Percentiles rank a stretch among this genome's conserved stretches.
These are phyloP conservation scores for Talaromyces atroroseus DNA, from an alignment of 2,329 filamentous ascomycete species.

Conservation along the genomic window DNA sequence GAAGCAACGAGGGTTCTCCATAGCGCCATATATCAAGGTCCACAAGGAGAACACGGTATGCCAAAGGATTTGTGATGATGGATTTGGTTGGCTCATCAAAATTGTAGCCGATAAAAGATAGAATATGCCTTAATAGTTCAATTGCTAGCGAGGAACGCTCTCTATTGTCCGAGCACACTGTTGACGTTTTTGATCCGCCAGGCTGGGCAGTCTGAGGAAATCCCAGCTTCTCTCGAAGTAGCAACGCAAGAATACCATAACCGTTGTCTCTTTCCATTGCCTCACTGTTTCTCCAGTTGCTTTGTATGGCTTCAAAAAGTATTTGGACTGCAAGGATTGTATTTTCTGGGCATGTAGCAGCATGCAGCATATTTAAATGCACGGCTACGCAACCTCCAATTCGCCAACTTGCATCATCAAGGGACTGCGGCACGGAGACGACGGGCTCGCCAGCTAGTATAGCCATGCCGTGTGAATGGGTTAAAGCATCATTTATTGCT, in stretches of 20 bases:
- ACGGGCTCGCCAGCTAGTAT: slow-evolving; percentile 78
- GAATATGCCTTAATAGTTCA: slow-evolving; percentile 66
- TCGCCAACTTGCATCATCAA: slow-evolving; percentile 91
- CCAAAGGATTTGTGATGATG: slow-evolving; percentile 91
- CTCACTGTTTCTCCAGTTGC: slow-evolving; percentile 96
- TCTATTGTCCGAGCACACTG: slow-evolving; percentile 31
- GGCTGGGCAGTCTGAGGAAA: slow-evolving; percentile 22
- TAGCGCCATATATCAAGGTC: slow-evolving; percentile 91
- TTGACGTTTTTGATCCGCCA: slow-evolving; percentile 41
- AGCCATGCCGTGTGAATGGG: slow-evolving; percentile 71
- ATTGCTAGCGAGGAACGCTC: slow-evolving; percentile 50
- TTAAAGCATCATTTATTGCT: slow-evolving; percentile 82
- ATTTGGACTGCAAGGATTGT: slow-evolving; percentile 75
- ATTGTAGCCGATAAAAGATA: slow-evolving; percentile 86
- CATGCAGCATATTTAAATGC: slow-evolving; percentile 76
- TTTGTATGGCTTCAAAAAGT: slow-evolving; percentile 76
- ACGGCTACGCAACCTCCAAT: slow-evolving; percentile 86
- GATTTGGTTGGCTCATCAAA: slow-evolving; percentile 74
- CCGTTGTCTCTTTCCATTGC: slow-evolving; percentile 96
- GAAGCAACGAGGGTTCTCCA: slow-evolving; percentile 69
- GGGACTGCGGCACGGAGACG: slow-evolving; percentile 70
- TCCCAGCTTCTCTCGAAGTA: slow-evolving; percentile 73
- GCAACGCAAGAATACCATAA: slow-evolving; percentile 78
- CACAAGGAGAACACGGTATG: slow-evolving; percentile 84
- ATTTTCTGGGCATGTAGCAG: slow-evolving; percentile 63